phyloP scores from a whole-genome alignment of 768 basidiomycete genomes.

The Candolleomyces efflorescens region DNA sequence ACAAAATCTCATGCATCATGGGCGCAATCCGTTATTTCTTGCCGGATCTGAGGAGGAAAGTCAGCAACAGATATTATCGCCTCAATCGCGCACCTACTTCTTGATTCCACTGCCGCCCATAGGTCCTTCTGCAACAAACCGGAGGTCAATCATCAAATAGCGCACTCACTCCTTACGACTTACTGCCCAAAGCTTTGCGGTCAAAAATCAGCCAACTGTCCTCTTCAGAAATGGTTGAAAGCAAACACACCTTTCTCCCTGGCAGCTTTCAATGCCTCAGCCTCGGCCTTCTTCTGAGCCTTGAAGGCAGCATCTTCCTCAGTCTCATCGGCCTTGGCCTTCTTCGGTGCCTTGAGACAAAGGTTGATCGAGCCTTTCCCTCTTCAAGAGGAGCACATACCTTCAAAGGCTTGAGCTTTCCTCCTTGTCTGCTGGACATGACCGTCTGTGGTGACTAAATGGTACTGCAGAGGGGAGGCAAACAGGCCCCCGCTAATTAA shows the following conservation, averaged over 20 bases:
- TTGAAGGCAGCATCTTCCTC: constrained; percentile 74
- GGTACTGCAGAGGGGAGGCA: background rate
- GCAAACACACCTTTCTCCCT: constrained; percentile 55
- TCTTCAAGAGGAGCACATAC: constrained; percentile 26
- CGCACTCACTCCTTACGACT: constrained; percentile 43
- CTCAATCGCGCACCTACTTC: constrained; percentile 55
- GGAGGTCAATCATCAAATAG: constrained; percentile 31
- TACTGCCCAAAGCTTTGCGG: constrained; percentile 1
- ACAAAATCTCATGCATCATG: constrained; percentile 1
- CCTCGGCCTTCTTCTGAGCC: constrained; percentile 72
- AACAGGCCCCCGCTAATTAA: background rate
- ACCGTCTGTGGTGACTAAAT: constrained; percentile 3
- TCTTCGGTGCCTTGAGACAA: constrained; percentile 68
- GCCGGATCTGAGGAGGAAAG: constrained; percentile 48
- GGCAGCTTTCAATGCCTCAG: constrained; percentile 69
- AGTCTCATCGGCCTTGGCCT: constrained; percentile 66
- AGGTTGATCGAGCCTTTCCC: constrained; percentile 2
- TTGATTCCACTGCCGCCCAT: constrained; percentile 75
- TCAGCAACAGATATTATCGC: background rate
- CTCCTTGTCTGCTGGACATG: constrained; percentile 73
- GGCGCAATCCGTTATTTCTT: constrained; percentile 49
- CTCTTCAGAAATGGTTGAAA: background rate
- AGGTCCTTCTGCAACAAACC: constrained; percentile 49
- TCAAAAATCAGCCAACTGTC: constrained; percentile 3
- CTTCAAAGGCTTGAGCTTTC: constrained; percentile 87